phyloP scores from a whole-genome alignment of 164 flowering plant species.

The Vitis labrusca region DNA sequence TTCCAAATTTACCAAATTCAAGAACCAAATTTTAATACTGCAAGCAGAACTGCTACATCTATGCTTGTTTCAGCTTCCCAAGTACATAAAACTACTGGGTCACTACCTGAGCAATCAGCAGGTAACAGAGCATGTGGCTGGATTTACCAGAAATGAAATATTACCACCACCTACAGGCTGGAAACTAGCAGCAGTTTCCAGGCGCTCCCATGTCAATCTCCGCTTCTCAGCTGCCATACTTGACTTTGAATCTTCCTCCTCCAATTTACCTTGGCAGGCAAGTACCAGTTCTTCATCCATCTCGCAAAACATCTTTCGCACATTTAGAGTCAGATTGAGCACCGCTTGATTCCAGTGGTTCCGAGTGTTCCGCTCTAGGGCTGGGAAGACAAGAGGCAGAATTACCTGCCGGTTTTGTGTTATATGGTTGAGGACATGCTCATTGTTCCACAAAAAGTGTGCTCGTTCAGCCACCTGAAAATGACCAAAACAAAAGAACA shows the following conservation, averaged over 20 bases:
- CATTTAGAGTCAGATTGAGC: slow-evolving; percentile 47
- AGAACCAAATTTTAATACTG: neutral
- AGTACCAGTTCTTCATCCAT: slow-evolving; percentile 45
- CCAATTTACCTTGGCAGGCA: slow-evolving; percentile 34
- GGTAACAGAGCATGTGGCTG: slow-evolving; percentile 28
- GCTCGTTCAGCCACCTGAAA: slow-evolving; percentile 65
- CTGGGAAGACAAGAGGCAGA: slow-evolving; percentile 47
- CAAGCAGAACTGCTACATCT: slow-evolving; percentile 2
- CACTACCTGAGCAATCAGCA: slow-evolving; percentile 16
- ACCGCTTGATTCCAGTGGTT: slow-evolving; percentile 69
- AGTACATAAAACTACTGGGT: neutral
- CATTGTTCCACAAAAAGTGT: slow-evolving; percentile 57
- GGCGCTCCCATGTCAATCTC: slow-evolving; percentile 40
- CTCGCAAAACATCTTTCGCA: slow-evolving; percentile 38
- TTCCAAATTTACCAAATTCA: neutral
- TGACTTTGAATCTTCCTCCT: slow-evolving; percentile 31
- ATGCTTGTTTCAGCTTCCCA: neutral
- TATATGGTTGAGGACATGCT: slow-evolving; percentile 42
- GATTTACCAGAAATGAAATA: slow-evolving; percentile 19
- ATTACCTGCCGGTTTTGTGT: slow-evolving; percentile 46
- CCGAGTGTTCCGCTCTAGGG: slow-evolving; percentile 44
- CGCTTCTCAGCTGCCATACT: slow-evolving; percentile 39
- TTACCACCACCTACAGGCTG: slow-evolving; percentile 25
- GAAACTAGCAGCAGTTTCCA: slow-evolving; percentile 39
- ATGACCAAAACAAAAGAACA: neutral